Base-by-base conservation (phyloP, 345 rosid species). In the Populus simonii region DNA sequence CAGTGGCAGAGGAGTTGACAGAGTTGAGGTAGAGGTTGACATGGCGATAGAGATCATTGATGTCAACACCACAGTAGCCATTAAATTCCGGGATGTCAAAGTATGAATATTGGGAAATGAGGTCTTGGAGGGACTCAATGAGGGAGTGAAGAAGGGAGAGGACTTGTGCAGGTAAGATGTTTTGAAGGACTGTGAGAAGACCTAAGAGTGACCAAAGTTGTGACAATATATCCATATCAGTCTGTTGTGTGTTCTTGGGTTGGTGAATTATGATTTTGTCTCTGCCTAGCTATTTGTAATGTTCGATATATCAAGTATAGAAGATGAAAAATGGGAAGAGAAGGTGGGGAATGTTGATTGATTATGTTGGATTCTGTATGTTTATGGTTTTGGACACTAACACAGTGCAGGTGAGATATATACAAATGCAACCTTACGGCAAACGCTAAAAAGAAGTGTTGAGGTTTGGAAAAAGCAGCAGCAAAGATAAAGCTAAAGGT, bases 11-110 rank as follows among this genome's bases (percentile, higher is more conserved):
- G 3, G 86, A 69, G 71, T 74, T 76, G 79, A 80, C 57, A 27
- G 87, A 86, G 83, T 84, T 86, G 76, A 86, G 83, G 78, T 82
- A 86, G 66, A 84, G 83, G 76, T 81, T 80, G 77, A 79, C 83
- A 22, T 84, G 87, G 78, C 89, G 89, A 69, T 85, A 87, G 74
- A 87, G 89, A n/a, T 87, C 86, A 73, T 87, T 87, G 69, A 85
- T 76, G 47, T 87, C 88, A 18, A 87, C 89, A 29, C 88, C 88
- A n/a, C 88, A 85, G 77, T 83, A 87, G 65, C 89, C 89, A 73
- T 87, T 87, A 81, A 87, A 85, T 66, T 87, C 89, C 0, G 89
- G 89, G 80, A 85, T 78, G 5, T 85, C 88, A 47, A 83, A 83
- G 86, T 84, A 87, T n/a, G 87, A 81, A 73, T 76, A 81, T 20